Conservation (phyloP, 1,139 yeast species). For the Geotrichum citri-aurantii region DNA sequence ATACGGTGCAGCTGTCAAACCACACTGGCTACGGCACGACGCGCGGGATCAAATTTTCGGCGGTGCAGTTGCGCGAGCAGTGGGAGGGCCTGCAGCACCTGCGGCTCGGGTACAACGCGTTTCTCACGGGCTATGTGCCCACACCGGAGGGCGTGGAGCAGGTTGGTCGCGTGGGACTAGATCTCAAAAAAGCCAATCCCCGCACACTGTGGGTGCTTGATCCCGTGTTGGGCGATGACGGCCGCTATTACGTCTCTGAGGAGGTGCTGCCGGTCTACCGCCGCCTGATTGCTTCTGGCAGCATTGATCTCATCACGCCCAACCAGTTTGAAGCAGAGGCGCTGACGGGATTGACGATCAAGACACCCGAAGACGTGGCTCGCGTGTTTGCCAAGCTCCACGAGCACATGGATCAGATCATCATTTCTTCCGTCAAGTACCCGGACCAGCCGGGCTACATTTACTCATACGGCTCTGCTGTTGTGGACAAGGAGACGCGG, state of each 20-base stretch:
- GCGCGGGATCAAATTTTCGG: slow-evolving; percentile 42
- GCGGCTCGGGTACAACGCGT: slow-evolving; percentile 48
- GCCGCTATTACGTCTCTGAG: slow-evolving; percentile 68
- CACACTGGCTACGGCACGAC: slow-evolving; percentile 71
- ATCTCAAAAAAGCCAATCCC: slow-evolving; percentile 26
- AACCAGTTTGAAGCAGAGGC: slow-evolving; percentile 87
- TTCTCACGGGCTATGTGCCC: slow-evolving; percentile 71
- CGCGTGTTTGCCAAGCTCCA: slow-evolving; percentile 39
- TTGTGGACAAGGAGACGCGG: slow-evolving; percentile 14
- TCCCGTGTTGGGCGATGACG: slow-evolving; percentile 94
- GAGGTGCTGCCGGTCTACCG: slow-evolving; percentile 63
- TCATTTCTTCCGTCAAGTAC: slow-evolving; percentile 56
- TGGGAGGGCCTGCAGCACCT: slow-evolving; percentile 46
- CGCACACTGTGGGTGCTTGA: slow-evolving; percentile 59
- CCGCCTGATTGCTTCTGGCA: slow-evolving; percentile 44
- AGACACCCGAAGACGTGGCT: slow-evolving; percentile 40
- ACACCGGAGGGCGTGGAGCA: slow-evolving; percentile 48
- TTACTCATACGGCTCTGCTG: slow-evolving; percentile 34
- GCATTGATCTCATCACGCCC: slow-evolving; percentile 73
- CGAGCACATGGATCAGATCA: slow-evolving; percentile 50
- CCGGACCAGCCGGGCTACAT: slow-evolving; percentile 31
- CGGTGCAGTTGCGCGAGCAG: slow-evolving; percentile 41
- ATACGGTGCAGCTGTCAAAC: slow-evolving; percentile 75
- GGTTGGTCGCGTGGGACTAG: slow-evolving; percentile 43
- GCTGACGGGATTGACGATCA: slow-evolving; percentile 50